Conservation (phyloP, 306 rosid species). For the Purshia tridentata region DNA sequence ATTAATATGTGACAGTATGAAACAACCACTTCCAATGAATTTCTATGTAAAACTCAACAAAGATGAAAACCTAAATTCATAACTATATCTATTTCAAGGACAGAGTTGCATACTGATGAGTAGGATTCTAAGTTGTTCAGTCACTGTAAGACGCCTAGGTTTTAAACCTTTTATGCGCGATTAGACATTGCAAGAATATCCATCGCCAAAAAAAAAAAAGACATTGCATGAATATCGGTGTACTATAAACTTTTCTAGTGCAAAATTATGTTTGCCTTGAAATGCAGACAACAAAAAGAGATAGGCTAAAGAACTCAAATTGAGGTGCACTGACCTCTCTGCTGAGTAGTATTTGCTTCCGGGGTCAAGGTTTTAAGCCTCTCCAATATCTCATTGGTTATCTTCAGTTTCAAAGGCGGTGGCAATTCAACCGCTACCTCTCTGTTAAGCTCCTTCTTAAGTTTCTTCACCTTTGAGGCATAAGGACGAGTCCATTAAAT, state of each 20-base stretch:
- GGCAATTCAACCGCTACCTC: conserved; percentile 57
- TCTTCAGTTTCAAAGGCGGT: conserved; percentile 60
- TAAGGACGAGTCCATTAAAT: conserved; percentile 1
- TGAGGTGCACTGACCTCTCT: conserved; percentile 56
- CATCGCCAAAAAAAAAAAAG: too few relatives aligned
- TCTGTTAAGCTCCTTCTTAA: conserved; percentile 53
- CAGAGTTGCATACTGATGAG: background rate
- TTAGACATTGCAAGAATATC: background rate
- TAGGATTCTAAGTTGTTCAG: background rate
- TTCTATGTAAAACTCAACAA: background rate
- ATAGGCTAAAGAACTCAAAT: conserved; percentile 1
- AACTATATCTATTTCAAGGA: background rate
- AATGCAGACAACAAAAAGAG: background rate
- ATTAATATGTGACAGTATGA: background rate
- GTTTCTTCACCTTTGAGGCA: conserved; percentile 59
- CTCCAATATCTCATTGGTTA: conserved; percentile 60
- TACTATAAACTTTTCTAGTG: background rate
- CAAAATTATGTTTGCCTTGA: background rate
- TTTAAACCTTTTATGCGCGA: background rate
- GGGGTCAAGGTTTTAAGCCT: conserved; percentile 57
- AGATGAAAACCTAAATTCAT: background rate
- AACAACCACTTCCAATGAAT: background rate
- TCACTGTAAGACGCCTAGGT: background rate
- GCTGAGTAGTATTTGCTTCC: conserved; percentile 43
- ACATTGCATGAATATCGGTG: background rate